Percentiles rank a stretch among this genome's conserved stretches.
Conservation (phyloP, 768 basidiomycete genomes). For the Sistotremastrum niveocremeum region DNA sequence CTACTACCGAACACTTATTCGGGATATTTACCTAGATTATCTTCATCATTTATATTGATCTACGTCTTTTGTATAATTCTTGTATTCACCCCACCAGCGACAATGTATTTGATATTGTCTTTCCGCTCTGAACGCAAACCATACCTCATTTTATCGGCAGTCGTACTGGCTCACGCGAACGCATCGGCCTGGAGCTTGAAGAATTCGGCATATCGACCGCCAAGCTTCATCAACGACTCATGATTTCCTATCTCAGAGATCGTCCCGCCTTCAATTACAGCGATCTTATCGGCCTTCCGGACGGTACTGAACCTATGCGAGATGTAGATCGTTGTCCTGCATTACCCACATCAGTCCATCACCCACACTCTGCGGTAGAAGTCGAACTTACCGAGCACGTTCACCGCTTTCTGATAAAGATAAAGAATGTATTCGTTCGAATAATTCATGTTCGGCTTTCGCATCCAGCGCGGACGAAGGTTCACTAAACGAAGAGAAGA, state of each 20-base stretch:
- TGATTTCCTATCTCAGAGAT: constrained; percentile 69
- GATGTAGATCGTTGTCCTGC: constrained; percentile 68
- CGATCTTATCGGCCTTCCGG: constrained; percentile 73
- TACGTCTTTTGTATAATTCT: too few species aligned
- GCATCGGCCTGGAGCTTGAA: background rate
- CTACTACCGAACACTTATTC: too few species aligned
- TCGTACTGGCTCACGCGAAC: too few species aligned
- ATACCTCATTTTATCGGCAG: too few species aligned
- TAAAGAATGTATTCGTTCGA: constrained; percentile 58
- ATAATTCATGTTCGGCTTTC: constrained; percentile 66
- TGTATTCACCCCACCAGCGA: too few species aligned
- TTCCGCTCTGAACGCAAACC: too few species aligned
- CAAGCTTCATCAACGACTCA: constrained; percentile 38
- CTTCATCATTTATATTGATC: too few species aligned
- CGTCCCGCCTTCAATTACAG: constrained; percentile 73
- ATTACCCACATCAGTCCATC: too few species aligned
- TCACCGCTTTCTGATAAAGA: constrained; percentile 36
- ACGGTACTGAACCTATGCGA: constrained; percentile 75
- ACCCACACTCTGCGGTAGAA: too few species aligned
- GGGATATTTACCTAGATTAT: too few species aligned
- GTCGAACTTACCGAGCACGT: constrained; percentile 14
- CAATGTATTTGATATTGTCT: too few species aligned
- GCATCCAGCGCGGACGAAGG: constrained; percentile 58
- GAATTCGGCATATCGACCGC: constrained; percentile 12
- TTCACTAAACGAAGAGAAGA: too few species aligned